Conservation (phyloP, 495 filamentous ascomycete species). For the Hypoxylon perforatum region DNA sequence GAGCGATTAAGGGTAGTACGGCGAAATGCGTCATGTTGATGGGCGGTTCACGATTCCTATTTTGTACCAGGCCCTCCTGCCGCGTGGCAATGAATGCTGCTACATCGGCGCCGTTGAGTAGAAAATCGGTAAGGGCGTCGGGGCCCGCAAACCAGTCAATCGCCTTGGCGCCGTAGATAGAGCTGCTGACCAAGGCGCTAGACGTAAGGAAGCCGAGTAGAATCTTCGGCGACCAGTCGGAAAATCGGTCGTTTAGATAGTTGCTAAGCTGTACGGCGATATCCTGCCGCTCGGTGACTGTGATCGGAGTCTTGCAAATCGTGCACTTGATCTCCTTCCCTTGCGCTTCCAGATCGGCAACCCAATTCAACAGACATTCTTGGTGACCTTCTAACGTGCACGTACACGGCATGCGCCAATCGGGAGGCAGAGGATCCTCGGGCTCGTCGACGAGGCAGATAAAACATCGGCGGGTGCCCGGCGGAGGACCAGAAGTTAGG, state of each 20-base stretch:
- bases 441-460: slow-evolving; percentile 90
- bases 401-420: slow-evolving; percentile 88
- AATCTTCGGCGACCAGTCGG: slow-evolving; percentile 67
- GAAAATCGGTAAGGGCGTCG: slow-evolving; percentile 40
- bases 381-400: slow-evolving; percentile 93
- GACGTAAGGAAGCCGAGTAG: slow-evolving; percentile 65
- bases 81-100: slow-evolving; percentile 9
- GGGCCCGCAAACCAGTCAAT: slow-evolving; percentile 52
- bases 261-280: slow-evolving; percentile 70
- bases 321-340: slow-evolving; percentile 79
- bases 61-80: background rate
- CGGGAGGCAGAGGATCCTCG: slow-evolving; percentile 69
- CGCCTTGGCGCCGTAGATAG: slow-evolving; percentile 52
- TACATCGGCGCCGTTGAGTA: slow-evolving; percentile 24
- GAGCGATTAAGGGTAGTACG: slow-evolving; percentile 51
- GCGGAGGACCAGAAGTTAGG: slow-evolving; percentile 25
- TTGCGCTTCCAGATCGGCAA: slow-evolving; percentile 78
- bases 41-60: background rate
- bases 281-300: slow-evolving; percentile 76
- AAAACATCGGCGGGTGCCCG: slow-evolving; percentile 79
- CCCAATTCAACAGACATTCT: slow-evolving; percentile 88
- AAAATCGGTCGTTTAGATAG: slow-evolving; percentile 63
- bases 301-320: slow-evolving; percentile 85
- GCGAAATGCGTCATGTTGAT: slow-evolving; percentile 38
- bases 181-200: slow-evolving; percentile 59